A percentile compares a stretch with the other conserved stretches of the same genome.
Evolutionary conservation across 257 asterid species (phyloP).

Genomic region (Ballota nigra): DNA sequence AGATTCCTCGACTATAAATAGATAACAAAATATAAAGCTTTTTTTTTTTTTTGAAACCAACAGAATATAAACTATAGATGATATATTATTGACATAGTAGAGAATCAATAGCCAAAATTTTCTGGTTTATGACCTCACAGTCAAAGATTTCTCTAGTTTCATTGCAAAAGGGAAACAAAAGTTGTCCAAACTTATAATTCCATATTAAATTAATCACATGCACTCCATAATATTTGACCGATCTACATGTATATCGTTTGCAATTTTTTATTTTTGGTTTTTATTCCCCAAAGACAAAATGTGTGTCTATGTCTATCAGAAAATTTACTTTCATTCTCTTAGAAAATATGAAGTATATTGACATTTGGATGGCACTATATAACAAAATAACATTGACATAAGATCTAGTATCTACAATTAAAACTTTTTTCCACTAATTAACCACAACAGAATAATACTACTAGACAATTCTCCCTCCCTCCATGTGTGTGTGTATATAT

Average conservation of each 20-base stretch:
- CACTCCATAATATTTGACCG: slow-evolving; percentile 22
- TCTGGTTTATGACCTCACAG: slow-evolving; percentile 29
- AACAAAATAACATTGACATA: too few species aligned
- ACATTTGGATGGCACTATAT: not conserved
- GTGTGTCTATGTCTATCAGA: not conserved
- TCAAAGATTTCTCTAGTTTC: slow-evolving; percentile 22
- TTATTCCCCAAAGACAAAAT: not conserved
- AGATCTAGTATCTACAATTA: too few species aligned
- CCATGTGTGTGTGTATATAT: too few species aligned
- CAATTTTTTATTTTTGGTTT: not conserved
- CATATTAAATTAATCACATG: not conserved
- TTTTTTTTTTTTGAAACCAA: too few species aligned
- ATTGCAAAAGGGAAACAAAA: not conserved
- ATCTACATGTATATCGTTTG: not conserved
- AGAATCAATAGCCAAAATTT: slow-evolving; percentile 24
- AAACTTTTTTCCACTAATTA: not conserved
- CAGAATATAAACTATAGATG: not conserved
- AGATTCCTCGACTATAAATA: slow-evolving; percentile 7
- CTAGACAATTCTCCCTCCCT: too few species aligned
- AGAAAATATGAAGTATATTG: not conserved
- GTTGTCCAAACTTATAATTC: not conserved
- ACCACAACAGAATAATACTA: not conserved
- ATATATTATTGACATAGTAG: slow-evolving; percentile 27
- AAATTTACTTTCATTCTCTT: not conserved
- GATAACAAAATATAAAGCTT: too few species aligned